phyloP scores from a whole-genome alignment of 495 filamentous ascomycete species.

The Trichoderma reesei region DNA sequence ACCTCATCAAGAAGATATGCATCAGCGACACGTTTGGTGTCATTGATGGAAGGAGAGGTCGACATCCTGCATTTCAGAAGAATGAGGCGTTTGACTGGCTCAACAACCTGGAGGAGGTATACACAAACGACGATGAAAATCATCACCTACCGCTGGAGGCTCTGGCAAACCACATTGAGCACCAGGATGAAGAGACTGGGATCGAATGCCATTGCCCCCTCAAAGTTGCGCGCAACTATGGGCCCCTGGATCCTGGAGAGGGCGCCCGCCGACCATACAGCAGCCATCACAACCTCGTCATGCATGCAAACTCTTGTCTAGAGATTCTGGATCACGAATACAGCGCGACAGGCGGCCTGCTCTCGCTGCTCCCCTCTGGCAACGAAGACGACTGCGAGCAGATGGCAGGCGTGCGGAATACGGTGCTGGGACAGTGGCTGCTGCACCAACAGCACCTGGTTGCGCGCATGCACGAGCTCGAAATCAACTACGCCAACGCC shows the following conservation, averaged over 20 bases:
- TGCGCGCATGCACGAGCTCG: conserved; percentile 40
- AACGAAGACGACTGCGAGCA: conserved; percentile 21
- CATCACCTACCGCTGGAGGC: conserved; percentile 35
- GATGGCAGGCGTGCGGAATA: conserved; percentile 27
- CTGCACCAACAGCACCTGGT: conserved; percentile 37
- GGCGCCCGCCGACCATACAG: conserved; percentile 27
- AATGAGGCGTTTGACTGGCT: conserved; percentile 43
- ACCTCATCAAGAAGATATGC: conserved; percentile 36
- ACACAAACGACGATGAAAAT: conserved; percentile 33
- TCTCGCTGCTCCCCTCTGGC: conserved; percentile 35
- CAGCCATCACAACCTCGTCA: conserved; percentile 36
- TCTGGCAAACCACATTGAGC: conserved; percentile 35
- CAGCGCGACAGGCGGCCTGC: conserved; percentile 37
- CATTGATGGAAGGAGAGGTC: conserved; percentile 17
- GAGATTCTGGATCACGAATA: conserved; percentile 47
- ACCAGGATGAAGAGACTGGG: conserved; percentile 28
- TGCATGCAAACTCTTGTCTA: conserved; percentile 44
- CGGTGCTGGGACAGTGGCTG: conserved; percentile 41
- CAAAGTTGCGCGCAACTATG: background rate
- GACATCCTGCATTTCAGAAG: conserved; percentile 13
- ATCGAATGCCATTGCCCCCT: conserved; percentile 35
- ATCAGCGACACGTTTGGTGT: conserved; percentile 22
- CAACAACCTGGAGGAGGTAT: conserved; percentile 31
- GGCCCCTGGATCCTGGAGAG: conserved; percentile 1
- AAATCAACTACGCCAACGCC: conserved; percentile 36